Percentiles rank a stretch among this genome's conserved stretches.
Evolutionary conservation across 2,329 filamentous ascomycete species (phyloP).

Genomic region (Aureobasidium zeae): DNA sequence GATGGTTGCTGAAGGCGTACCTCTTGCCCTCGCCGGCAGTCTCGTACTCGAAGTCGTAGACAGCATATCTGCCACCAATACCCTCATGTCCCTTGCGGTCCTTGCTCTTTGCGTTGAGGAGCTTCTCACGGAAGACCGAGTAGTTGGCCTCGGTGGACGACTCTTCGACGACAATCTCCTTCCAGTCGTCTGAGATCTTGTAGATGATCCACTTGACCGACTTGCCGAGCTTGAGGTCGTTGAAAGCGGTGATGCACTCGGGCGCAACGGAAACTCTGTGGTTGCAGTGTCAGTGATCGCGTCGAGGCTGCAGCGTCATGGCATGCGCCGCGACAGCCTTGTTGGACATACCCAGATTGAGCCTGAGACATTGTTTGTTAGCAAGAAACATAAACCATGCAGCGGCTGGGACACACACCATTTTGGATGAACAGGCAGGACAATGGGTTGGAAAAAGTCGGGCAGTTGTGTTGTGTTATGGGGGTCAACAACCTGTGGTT

Average conservation of each 20-base stretch:
- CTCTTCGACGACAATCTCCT: slow-evolving; percentile 72
- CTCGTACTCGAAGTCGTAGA: slow-evolving; percentile 77
- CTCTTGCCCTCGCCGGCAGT: slow-evolving; percentile 64
- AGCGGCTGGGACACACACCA: slow-evolving; percentile 4
- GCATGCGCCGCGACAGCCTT: too few species aligned
- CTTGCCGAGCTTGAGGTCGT: slow-evolving; percentile 75
- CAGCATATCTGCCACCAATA: slow-evolving; percentile 66
- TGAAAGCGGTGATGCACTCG: slow-evolving; percentile 62
- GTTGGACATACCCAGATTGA: slow-evolving; percentile 36
- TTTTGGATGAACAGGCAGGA: slow-evolving; percentile 1
- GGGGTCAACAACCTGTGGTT: slow-evolving; percentile 3
- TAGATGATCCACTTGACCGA: slow-evolving; percentile 74
- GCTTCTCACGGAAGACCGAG: slow-evolving; percentile 65
- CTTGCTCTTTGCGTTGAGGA: slow-evolving; percentile 64
- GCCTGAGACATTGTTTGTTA: slow-evolving; percentile 24
- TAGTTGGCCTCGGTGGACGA: slow-evolving; percentile 58
- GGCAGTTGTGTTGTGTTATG: slow-evolving; percentile 4
- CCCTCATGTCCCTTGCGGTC: slow-evolving; percentile 50
- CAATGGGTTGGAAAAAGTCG: neutral
- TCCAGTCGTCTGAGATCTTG: slow-evolving; percentile 77
- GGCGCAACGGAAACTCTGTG: slow-evolving; percentile 60
- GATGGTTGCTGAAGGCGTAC: neutral
- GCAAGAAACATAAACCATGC: neutral
- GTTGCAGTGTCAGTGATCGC: slow-evolving; percentile 9
- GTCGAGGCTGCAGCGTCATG: too few species aligned